phyloP scores from a whole-genome alignment of 1,139 yeast species.

The Saccharomyces hybrid region DNA sequence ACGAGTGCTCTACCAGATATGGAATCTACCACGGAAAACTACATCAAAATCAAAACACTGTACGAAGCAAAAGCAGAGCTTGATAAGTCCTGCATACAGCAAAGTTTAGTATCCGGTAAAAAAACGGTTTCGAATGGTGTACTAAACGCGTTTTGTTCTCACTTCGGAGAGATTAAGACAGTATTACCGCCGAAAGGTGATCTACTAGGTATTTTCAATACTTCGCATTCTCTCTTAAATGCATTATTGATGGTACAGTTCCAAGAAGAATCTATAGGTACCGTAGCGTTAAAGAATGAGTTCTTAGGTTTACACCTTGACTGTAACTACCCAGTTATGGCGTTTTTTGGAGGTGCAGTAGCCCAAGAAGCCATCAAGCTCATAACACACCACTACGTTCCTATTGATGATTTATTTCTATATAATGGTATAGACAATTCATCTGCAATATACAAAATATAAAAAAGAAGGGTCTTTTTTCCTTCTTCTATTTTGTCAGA shows the following conservation, averaged over 20 bases:
- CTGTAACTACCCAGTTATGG: conserved; percentile 24
- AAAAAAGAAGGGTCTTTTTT: background rate
- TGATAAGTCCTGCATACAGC: conserved; percentile 42
- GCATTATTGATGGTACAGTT: background rate
- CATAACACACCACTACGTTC: conserved; percentile 63
- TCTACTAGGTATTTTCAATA: background rate
- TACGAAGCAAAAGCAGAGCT: conserved; percentile 48
- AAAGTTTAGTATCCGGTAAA: conserved; percentile 24
- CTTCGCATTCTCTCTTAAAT: background rate
- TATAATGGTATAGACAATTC: conserved; percentile 59
- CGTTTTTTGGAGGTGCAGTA: conserved; percentile 69
- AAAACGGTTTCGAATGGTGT: background rate
- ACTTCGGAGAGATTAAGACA: background rate
- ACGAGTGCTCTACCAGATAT: conserved; percentile 80
- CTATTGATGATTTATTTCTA: conserved; percentile 56
- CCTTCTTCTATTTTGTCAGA: no score
- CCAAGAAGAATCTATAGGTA: background rate
- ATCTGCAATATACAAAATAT: conserved; percentile 31
- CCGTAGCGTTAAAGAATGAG: background rate
- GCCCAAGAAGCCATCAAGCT: conserved; percentile 69
- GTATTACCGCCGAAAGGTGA: conserved; percentile 3
- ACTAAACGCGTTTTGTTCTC: background rate
- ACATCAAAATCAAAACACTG: conserved; percentile 48
- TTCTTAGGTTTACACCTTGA: background rate
- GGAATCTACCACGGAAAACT: conserved; percentile 68